Base-by-base conservation (phyloP, 2,329 filamentous ascomycete genomes). In the Penicillium sp. region DNA sequence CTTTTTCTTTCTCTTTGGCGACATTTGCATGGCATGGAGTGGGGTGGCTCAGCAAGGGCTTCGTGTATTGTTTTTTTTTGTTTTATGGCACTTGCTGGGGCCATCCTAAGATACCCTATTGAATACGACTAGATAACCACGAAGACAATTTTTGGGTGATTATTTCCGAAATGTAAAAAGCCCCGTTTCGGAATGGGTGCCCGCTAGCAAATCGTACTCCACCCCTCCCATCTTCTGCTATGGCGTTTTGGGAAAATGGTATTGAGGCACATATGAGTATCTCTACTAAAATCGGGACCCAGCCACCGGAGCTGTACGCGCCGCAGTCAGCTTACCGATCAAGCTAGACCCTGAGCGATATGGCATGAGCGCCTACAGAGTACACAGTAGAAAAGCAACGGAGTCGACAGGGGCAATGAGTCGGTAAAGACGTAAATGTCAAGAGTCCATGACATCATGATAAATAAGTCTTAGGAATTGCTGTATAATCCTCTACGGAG, bases 21-120 rank as follows among this genome's bases (percentile, higher is more conserved):
- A 55, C 31, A 52, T 40, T 36, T 56, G 49, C 50, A 56, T 56
- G 50, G 51, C 50, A 54, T 54, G 45, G 51, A 49, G 54, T 44
- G 50, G 42, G 44, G 40, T 11, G n/a, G 11, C 43, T 38, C 42
- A n/a, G 46, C 29, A 36, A 40, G 54, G 47, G 53, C 39, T 40
- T 40, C 46, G 50, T 27, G 16, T 21, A 39, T 39, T 49, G 21
- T 36, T 52, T 49, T 18, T 18, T 18, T 18, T 51, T 38, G 24
- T n/a, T 49, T 51, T 52, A 42, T 54, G 27, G 39, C 52, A 45
- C 34, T 54, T 50, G 16, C 42, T 49, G 38, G 43, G 47, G 40
- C 27, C 44, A 34, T 46, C 50, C 45, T 39, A 45, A 48, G 52
- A 54, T 54, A 54, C 52, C 52, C 47, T 13, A 42, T 46, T 40